phyloP scores from a whole-genome alignment of 2,329 filamentous ascomycete species.

The Penicillium frequentans region DNA sequence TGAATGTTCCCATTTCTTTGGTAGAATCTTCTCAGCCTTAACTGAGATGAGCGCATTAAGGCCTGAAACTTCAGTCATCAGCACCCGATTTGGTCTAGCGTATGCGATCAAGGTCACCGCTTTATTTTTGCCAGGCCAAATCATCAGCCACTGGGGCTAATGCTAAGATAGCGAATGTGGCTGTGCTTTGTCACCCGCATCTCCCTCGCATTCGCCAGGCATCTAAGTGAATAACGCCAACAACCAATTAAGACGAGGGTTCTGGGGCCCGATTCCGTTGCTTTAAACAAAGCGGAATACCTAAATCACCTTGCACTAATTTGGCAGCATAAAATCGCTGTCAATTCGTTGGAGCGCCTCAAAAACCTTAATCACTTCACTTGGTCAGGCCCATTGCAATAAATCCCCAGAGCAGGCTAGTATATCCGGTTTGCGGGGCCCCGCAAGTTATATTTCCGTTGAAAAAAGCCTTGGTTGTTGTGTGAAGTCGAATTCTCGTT shows the following conservation, averaged over 20 bases:
- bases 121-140: background rate
- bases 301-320: background rate
- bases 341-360: background rate
- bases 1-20: no score
- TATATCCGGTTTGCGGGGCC: background rate
- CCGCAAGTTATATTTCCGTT: background rate
- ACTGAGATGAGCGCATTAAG: no score
- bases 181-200: constrained; percentile 4
- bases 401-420: background rate
- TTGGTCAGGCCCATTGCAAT: background rate
- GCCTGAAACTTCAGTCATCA: background rate
- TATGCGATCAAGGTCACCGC: background rate
- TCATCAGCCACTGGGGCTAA: constrained; percentile 5
- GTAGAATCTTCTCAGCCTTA: no score
- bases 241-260: background rate
- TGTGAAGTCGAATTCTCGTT: background rate
- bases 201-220: constrained; percentile 2
- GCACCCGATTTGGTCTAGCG: background rate
- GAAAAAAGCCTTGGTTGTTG: background rate
- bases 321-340: background rate
- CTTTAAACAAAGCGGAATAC: background rate
- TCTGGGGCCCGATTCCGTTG: background rate
- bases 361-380: background rate
- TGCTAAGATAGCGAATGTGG: background rate
- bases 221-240: background rate